Evolutionary conservation across 2,329 filamentous ascomycete genomes (phyloP), one percentile per base, ranked within the genome.

Genomic region (Fusarium annulatum): DNA sequence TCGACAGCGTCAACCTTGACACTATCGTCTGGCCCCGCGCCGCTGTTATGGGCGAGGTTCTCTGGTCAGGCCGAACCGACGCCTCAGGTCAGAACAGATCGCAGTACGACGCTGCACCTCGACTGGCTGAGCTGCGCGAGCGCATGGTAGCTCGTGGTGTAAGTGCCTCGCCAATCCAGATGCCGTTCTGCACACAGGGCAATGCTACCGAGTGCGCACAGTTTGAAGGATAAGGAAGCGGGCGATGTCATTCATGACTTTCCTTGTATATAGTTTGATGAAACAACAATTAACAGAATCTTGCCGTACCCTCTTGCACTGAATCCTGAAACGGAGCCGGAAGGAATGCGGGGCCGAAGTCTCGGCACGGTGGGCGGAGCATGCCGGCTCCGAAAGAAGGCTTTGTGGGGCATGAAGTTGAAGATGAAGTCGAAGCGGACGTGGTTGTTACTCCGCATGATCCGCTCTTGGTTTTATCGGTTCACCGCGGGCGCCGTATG

Each of bases 31-130:
- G 94, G 94, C 94, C 94, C 12, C 87, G 94, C 10, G 90, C 89
- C 3, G 88, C 88, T 58, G 94, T 93, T 1, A 93, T 91, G 1
- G 93, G 88, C 33, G 94, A 97, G 83, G 90, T 95, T 2, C 86
- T 96, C 52, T 97, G 94, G 94, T 93, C 90, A 45, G 94, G 94
- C 58, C 83, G 87, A 61, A 88, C 88, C 67, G 93, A 95, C 78
- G 87, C 85, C 5, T 80, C 85, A 21, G 93, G 93, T 4, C 82
- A 88, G 79, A 94, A 94, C 81, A 85, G 94, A 59, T 93, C 89
- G 70, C 92, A 94, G 84, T 84, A 93, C 65, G 89, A 91, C 42
- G 93, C 92, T 15, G 88, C 87, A 48, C 92, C 92, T 18, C 85
- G 94, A 56, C 82, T 97, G 78, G 89, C 89, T 52, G 93, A 95